Evolutionary conservation across 2,329 filamentous ascomycete genomes (phyloP).

Genomic region (Aspergillus sp.): DNA sequence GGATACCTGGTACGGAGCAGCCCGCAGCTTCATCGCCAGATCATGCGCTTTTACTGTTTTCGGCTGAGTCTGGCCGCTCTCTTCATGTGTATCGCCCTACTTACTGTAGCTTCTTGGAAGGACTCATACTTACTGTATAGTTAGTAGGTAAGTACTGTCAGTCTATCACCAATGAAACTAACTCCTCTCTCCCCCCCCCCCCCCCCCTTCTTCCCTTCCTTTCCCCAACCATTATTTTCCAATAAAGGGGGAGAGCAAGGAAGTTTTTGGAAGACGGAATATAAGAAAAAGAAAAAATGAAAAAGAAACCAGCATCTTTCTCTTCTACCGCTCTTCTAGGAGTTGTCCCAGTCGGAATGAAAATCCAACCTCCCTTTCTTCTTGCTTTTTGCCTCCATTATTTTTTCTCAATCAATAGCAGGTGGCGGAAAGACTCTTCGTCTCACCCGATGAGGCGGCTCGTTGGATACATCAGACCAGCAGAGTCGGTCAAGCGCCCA

Average conservation of each 20-base stretch:
- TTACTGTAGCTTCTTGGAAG: background rate
- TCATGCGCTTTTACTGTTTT: background rate
- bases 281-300: slow-evolving; percentile 8
- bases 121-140: too few species aligned
- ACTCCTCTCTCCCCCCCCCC: background rate
- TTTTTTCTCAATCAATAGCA: background rate
- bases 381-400: background rate
- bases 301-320: background rate
- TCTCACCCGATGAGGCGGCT: slow-evolving; percentile 7
- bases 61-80: background rate
- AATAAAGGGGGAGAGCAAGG: slow-evolving; percentile 15
- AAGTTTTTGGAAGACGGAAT: background rate
- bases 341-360: background rate
- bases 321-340: background rate
- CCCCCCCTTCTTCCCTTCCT: too few species aligned
- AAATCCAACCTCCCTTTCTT: background rate
- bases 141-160: background rate
- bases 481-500: slow-evolving; percentile 14
- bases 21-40: background rate
- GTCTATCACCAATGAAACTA: background rate
- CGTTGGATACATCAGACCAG: slow-evolving; percentile 11
- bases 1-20: slow-evolving; percentile 1
- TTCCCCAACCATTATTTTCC: background rate
- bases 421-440: background rate
- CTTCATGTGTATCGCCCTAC: background rate